phyloP scores from a whole-genome alignment of 805 yeast genomes.

The Lipomyces chichibuensis region DNA sequence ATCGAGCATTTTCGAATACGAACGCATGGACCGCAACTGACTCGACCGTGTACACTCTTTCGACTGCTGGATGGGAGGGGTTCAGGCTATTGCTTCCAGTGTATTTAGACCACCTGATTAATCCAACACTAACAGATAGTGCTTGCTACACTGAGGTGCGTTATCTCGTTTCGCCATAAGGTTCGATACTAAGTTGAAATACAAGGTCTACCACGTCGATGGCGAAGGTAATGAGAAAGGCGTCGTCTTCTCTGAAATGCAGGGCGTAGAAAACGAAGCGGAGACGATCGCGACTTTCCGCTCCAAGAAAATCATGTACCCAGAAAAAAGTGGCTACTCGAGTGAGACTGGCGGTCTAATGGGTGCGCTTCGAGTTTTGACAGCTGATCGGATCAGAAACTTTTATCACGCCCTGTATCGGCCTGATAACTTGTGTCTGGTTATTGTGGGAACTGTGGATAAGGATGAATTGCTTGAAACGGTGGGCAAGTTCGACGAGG shows the following conservation, averaged over 20 bases:
- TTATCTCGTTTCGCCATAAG: not conserved
- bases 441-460: constrained; percentile 84
- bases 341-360: constrained; percentile 94
- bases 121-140: constrained; percentile 85
- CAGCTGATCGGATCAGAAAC: constrained; percentile 70
- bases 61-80: constrained; percentile 96
- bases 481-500: constrained; percentile 64
- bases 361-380: constrained; percentile 69
- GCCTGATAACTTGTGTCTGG: constrained; percentile 80
- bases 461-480: constrained; percentile 66
- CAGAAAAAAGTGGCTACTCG: constrained; percentile 72
- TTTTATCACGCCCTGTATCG: constrained; percentile 76
- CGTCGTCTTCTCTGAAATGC: constrained; percentile 97
- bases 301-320: constrained; percentile 42
- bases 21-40: constrained; percentile 98
- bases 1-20: constrained; percentile 74
- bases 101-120: constrained; percentile 81
- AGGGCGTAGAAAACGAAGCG: constrained; percentile 79
- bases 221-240: constrained; percentile 91
- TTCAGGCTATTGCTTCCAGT: constrained; percentile 81
- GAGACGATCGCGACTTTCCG: constrained; percentile 53
- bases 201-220: constrained; percentile 81
- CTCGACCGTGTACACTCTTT: constrained; percentile 88
- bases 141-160: constrained; percentile 82
- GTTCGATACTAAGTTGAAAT: not conserved